phyloP scores from a whole-genome alignment of 2,329 filamentous ascomycete species.

The Arthrobotrys musiformis region DNA sequence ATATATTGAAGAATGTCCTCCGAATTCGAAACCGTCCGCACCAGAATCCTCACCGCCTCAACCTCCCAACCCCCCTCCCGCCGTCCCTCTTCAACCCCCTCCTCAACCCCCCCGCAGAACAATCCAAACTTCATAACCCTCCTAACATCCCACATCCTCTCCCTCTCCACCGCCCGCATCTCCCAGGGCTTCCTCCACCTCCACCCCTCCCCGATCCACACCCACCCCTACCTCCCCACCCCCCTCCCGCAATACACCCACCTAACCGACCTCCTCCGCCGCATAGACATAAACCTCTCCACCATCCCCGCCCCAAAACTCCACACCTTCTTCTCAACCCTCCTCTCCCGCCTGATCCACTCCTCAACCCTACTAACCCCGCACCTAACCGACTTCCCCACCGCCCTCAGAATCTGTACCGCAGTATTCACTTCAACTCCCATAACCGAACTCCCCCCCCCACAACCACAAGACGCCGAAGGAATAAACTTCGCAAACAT shows the following conservation, averaged over 20 bases:
- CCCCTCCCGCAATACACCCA: constrained; percentile 5
- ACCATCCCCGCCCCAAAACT: constrained; percentile 18
- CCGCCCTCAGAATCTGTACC: constrained; percentile 17
- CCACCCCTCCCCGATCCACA: constrained; percentile 32
- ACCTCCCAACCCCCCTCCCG: background rate
- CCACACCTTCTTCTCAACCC: constrained; percentile 16
- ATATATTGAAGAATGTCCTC: too few species aligned
- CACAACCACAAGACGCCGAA: constrained; percentile 24
- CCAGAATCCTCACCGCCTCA: constrained; percentile 31
- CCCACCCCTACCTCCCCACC: background rate
- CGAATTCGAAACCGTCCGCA: constrained; percentile 38
- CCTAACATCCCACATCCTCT: constrained; percentile 21
- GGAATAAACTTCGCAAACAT: constrained; percentile 15
- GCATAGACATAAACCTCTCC: constrained; percentile 48
- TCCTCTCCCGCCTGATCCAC: constrained; percentile 32
- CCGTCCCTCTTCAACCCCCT: background rate
- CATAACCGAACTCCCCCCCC: constrained; percentile 38
- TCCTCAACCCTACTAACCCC: constrained; percentile 34
- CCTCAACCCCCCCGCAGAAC: background rate
- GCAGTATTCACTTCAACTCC: constrained; percentile 25
- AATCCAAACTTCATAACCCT: constrained; percentile 37
- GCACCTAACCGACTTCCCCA: constrained; percentile 16
- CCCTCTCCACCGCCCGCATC: constrained; percentile 33
- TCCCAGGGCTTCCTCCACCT: constrained; percentile 49
- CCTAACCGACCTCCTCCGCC: constrained; percentile 49